Conservation (phyloP, 345 rosid genomes). For the Linum usitatissimum region DNA sequence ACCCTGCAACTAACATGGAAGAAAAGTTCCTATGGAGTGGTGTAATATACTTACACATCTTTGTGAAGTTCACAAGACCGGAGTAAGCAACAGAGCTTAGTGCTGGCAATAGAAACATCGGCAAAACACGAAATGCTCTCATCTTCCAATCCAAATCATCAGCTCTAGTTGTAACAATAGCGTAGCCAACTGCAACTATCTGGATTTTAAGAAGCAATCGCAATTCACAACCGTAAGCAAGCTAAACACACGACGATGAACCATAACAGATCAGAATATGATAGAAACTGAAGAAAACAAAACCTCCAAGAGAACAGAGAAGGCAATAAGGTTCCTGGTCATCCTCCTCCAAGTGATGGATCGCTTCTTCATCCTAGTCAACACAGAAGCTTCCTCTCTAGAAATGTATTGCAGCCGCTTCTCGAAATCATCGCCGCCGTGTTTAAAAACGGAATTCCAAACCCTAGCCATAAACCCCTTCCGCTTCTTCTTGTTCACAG, state of each 20-base stretch:
- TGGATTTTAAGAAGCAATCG: conserved; percentile 6
- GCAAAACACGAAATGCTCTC: conserved; percentile 54
- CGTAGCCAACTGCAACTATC: conserved; percentile 64
- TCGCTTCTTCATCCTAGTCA: conserved; percentile 55
- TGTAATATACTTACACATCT: conserved; percentile 41
- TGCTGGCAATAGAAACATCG: conserved; percentile 64
- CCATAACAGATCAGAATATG: no score
- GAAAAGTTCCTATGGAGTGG: neutral
- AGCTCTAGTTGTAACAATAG: conserved; percentile 50
- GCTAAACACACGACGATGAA: neutral
- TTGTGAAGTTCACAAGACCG: conserved; percentile 38
- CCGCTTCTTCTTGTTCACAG: conserved; percentile 25
- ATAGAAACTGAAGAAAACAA: neutral
- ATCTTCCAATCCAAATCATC: conserved; percentile 55
- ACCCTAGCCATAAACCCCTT: conserved; percentile 62
- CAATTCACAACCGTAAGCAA: neutral
- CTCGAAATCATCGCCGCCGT: conserved; percentile 78
- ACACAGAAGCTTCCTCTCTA: conserved; percentile 71
- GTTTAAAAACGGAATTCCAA: conserved; percentile 58
- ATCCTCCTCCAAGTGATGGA: conserved; percentile 53
- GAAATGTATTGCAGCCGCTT: conserved; percentile 72
- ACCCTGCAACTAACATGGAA: neutral
- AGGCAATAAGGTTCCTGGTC: conserved; percentile 45
- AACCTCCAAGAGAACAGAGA: conserved; percentile 73
- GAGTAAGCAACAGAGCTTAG: conserved; percentile 43